phyloP scores from a whole-genome alignment of 192 early-diverging fungal species.

The Umbelopsis ramanniana region DNA sequence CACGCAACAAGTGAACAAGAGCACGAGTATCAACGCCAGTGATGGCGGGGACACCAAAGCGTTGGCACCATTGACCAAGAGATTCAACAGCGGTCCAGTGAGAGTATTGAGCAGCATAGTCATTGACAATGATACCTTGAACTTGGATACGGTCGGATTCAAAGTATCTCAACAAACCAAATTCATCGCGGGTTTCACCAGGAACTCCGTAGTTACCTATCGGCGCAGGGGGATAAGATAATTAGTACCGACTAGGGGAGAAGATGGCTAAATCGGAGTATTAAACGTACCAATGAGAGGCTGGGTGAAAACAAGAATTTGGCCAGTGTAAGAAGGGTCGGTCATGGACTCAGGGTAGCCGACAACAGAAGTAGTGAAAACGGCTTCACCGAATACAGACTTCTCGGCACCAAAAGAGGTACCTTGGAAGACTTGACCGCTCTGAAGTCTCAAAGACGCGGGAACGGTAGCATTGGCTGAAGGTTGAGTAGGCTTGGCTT shows the following conservation, averaged over 20 bases:
- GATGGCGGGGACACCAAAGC: conserved; percentile 84
- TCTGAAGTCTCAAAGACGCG: conserved; percentile 75
- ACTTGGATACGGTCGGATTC: conserved; percentile 88
- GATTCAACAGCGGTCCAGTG: conserved; percentile 95
- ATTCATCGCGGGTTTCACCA: conserved; percentile 68
- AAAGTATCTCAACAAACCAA: conserved; percentile 85
- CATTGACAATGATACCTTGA: conserved; percentile 85
- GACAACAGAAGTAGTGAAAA: conserved; percentile 93
- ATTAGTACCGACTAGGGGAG: background rate
- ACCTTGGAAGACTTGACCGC: conserved; percentile 83
- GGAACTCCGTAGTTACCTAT: conserved; percentile 91
- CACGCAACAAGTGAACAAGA: conserved; percentile 81
- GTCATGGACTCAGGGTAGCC: conserved; percentile 98
- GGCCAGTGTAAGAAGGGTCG: conserved; percentile 95
- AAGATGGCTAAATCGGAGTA: background rate
- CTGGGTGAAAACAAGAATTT: conserved; percentile 96
- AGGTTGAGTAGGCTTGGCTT: conserved; percentile 36
- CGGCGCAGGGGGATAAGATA: background rate
- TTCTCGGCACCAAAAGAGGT: conserved; percentile 84
- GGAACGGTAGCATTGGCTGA: conserved; percentile 40
- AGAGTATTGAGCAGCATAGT: conserved; percentile 90
- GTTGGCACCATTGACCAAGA: conserved; percentile 86
- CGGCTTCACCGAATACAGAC: conserved; percentile 83
- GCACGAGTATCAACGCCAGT: conserved; percentile 93
- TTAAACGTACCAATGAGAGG: conserved; percentile 76